Conservation (phyloP, 148 eudicot genomes). For the Arctostaphylos glauca region DNA sequence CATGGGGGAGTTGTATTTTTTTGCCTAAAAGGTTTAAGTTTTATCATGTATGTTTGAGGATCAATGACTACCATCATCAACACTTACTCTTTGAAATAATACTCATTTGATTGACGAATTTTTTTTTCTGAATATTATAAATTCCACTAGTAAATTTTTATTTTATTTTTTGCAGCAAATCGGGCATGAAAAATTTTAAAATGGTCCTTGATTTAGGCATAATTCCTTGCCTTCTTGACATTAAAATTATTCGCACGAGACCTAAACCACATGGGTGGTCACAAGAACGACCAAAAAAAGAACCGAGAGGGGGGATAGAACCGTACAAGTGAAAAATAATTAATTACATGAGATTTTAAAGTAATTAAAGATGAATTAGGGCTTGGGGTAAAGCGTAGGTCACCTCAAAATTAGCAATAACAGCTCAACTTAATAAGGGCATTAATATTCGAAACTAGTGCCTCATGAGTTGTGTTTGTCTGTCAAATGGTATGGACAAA, state of each 20-base stretch:
- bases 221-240: not conserved
- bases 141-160: no score
- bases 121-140: no score
- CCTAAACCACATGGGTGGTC: not conserved
- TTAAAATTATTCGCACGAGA: not conserved
- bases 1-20: constrained; percentile 33
- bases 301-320: not conserved
- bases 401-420: constrained; percentile 30
- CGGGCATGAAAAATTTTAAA: not conserved
- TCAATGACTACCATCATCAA: not conserved
- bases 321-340: constrained; percentile 16
- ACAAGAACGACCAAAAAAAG: not conserved
- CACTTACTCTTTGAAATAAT: no score
- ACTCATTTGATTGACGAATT: no score
- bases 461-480: constrained; percentile 52
- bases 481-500: constrained; percentile 27
- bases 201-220: not conserved
- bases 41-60: not conserved
- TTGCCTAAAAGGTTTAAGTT: not conserved
- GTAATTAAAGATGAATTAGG: not conserved
- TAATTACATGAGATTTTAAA: not conserved
- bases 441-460: constrained; percentile 34
- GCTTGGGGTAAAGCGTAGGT: constrained; percentile 12
- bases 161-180: not conserved
- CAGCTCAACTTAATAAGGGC: not conserved